Conservation (phyloP, 2,329 filamentous ascomycete genomes). For the Graphiopsis chlorocephala region DNA sequence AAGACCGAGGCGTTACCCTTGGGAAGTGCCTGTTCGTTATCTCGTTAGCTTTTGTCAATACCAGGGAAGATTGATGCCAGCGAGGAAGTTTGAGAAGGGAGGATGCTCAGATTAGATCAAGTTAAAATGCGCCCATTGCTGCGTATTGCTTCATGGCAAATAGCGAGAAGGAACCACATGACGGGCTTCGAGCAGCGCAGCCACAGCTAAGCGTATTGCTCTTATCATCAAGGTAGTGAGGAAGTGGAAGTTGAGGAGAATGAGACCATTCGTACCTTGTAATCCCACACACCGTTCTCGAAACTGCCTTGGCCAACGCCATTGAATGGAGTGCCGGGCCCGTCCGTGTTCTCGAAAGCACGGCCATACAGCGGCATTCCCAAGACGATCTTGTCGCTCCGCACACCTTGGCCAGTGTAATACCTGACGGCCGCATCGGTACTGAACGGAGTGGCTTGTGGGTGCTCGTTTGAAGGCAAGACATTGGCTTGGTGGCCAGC, state of each 20-base stretch:
- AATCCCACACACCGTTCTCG: slow-evolving; percentile 70
- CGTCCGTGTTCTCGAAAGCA: slow-evolving; percentile 73
- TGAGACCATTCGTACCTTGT: slow-evolving; percentile 19
- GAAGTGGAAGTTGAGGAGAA: neutral
- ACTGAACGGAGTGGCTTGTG: slow-evolving; percentile 71
- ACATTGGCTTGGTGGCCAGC: slow-evolving; percentile 80
- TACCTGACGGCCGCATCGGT: slow-evolving; percentile 66
- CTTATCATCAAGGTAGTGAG: slow-evolving; percentile 10
- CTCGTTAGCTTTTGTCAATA: neutral
- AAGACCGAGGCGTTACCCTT: slow-evolving; percentile 62
- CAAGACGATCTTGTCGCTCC: slow-evolving; percentile 69
- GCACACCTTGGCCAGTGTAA: slow-evolving; percentile 61
- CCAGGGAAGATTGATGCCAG: neutral
- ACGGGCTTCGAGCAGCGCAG: slow-evolving; percentile 12
- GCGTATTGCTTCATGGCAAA: slow-evolving; percentile 14
- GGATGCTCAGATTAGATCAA: slow-evolving; percentile 10
- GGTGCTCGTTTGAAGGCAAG: slow-evolving; percentile 55
- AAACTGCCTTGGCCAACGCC: slow-evolving; percentile 75
- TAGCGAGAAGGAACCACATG: slow-evolving; percentile 13
- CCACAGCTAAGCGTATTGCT: slow-evolving; percentile 12
- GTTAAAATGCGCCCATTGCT: slow-evolving; percentile 15
- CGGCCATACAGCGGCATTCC: slow-evolving; percentile 92
- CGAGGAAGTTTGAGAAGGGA: neutral
- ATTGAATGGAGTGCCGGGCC: slow-evolving; percentile 64
- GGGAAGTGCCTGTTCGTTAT: slow-evolving; percentile 56